Evolutionary conservation across 192 early-diverging fungal genomes (phyloP).

Genomic region (Backusella mclennaniae): DNA sequence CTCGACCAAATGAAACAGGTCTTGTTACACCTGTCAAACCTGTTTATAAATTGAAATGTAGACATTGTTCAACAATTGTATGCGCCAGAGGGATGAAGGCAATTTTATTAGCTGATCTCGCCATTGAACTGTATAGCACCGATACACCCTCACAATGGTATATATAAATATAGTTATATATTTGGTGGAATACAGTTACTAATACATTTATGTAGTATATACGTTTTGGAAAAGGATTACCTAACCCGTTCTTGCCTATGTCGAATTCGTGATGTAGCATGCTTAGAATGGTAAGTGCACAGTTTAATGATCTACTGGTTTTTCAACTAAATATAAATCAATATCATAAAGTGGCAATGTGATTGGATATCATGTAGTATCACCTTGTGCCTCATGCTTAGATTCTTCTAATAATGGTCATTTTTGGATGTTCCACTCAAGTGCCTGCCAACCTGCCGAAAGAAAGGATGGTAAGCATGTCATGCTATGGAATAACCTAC

Average conservation of each 20-base stretch:
- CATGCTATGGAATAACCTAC: conserved; percentile 30
- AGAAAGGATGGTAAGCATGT: conserved; percentile 24
- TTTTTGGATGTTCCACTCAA: conserved; percentile 65
- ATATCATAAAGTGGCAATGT: conserved; percentile 46
- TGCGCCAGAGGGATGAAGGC: conserved; percentile 83
- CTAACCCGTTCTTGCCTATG: conserved; percentile 75
- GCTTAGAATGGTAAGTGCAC: conserved; percentile 63
- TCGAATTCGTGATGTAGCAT: conserved; percentile 77
- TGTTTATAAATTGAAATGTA: conserved; percentile 68
- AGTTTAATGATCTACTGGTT: neutral
- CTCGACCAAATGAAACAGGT: neutral
- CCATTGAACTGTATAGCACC: conserved; percentile 73
- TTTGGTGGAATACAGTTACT: neutral
- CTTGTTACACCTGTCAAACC: conserved; percentile 53
- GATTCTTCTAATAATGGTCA: conserved; percentile 62
- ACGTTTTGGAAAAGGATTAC: conserved; percentile 81
- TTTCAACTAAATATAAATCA: neutral
- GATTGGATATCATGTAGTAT: conserved; percentile 78
- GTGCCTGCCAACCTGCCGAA: conserved; percentile 26
- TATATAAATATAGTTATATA: conserved; percentile 2
- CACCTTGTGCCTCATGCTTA: conserved; percentile 56
- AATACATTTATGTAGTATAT: conserved; percentile 46
- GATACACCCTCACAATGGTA: conserved; percentile 66
- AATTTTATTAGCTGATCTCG: conserved; percentile 73
- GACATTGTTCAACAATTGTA: conserved; percentile 57